phyloP scores from a whole-genome alignment of 306 rosid genomes.

The Prunus campanulata region DNA sequence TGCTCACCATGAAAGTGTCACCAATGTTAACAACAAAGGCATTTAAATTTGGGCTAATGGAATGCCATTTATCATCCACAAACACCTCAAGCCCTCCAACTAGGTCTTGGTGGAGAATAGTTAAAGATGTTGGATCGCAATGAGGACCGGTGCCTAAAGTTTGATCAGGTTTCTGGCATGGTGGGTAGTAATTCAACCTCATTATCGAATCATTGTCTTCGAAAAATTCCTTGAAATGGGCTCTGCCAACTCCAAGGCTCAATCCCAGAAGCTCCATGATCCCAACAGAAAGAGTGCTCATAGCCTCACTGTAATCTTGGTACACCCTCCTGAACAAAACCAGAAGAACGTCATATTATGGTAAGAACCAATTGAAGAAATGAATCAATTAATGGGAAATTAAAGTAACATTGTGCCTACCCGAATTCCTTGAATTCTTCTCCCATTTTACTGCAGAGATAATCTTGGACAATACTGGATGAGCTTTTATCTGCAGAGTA shows the following conservation, averaged over 20 bases:
- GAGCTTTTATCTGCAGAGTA: conserved; percentile 39
- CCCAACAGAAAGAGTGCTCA: conserved; percentile 83
- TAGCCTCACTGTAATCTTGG: conserved; percentile 75
- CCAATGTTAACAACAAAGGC: conserved; percentile 97
- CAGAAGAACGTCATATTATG: background rate
- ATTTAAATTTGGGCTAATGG: conserved; percentile 68
- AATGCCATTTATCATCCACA: conserved; percentile 80
- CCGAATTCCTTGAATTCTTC: conserved; percentile 58
- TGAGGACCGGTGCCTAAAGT: conserved; percentile 97
- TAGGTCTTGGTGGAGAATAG: conserved; percentile 92
- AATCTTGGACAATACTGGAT: conserved; percentile 41
- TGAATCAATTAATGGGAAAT: background rate
- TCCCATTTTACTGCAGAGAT: conserved; percentile 51
- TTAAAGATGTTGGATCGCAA: conserved; percentile 92
- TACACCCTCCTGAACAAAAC: conserved; percentile 48
- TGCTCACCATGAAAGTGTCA: conserved; percentile 86
- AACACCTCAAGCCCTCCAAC: conserved; percentile 89
- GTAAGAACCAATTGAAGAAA: background rate
- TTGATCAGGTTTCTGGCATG: conserved; percentile 80
- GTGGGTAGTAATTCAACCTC: conserved; percentile 94
- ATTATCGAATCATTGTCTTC: conserved; percentile 77
- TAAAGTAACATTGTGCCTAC: conserved; percentile 31
- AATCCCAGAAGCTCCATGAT: conserved; percentile 93
- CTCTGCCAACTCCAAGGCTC: conserved; percentile 71
- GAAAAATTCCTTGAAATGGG: conserved; percentile 61